Conservation (phyloP, 169 alveolate genomes). For the Plasmodium relictum region DNA sequence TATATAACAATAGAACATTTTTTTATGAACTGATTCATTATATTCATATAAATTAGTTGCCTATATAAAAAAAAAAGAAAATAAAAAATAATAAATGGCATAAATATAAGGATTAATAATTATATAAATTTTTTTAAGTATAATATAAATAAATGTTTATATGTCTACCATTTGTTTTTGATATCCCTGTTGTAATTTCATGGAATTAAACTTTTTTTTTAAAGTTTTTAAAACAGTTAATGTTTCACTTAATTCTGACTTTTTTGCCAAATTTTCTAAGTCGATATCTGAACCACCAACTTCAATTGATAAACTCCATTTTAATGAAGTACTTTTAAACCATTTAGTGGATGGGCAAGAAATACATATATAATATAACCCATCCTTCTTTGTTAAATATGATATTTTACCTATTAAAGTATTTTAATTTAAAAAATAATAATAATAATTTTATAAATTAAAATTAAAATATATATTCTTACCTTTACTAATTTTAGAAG, state of each 20-base stretch:
- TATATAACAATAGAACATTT: slow-evolving; percentile 82
- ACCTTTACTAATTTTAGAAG: slow-evolving; percentile 54
- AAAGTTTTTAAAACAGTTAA: slow-evolving; percentile 9
- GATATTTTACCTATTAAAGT: slow-evolving; percentile 79
- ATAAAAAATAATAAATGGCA: slow-evolving; percentile 12
- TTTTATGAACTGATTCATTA: slow-evolving; percentile 80
- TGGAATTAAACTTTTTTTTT: slow-evolving; percentile 45
- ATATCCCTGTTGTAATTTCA: slow-evolving; percentile 47
- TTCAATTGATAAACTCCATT: slow-evolving; percentile 80
- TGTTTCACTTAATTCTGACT: slow-evolving; percentile 80
- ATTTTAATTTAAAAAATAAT: not conserved
- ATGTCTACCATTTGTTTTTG: slow-evolving; percentile 51
- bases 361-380: slow-evolving; percentile 80
- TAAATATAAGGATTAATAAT: not conserved
- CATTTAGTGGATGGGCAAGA: slow-evolving; percentile 83
- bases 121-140: not conserved
- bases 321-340: slow-evolving; percentile 80
- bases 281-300: slow-evolving; percentile 81
- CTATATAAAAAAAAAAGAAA: slow-evolving; percentile 54
- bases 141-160: not conserved
- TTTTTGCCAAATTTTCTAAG: slow-evolving; percentile 65
- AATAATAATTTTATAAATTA: not conserved
- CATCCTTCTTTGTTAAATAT: slow-evolving; percentile 75
- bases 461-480: not conserved
- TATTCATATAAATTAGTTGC: slow-evolving; percentile 81